Percentiles rank a stretch among this genome's conserved stretches.
Conservation (phyloP, 805 yeast genomes). For the Cyberlindnera euphorbiae region DNA sequence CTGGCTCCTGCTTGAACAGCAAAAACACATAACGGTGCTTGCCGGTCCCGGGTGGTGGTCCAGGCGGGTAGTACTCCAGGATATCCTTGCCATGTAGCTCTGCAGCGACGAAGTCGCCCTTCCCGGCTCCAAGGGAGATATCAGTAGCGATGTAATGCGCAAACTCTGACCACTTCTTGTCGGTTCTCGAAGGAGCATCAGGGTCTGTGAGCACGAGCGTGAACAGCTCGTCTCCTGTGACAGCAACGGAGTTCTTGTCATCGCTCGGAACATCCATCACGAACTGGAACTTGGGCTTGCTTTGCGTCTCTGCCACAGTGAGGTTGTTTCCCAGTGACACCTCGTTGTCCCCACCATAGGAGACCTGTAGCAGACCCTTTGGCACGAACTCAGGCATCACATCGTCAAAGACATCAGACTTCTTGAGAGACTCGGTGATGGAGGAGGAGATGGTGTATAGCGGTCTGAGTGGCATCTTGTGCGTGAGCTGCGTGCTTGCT, state of each 20-base stretch:
- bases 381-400: slow-evolving; percentile 30
- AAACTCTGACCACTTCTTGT: slow-evolving; percentile 84
- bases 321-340: slow-evolving; percentile 81
- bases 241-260: slow-evolving; percentile 18
- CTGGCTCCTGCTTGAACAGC: slow-evolving; percentile 58
- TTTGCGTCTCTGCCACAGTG: slow-evolving; percentile 59
- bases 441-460: slow-evolving; percentile 26
- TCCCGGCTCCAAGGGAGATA: slow-evolving; percentile 37
- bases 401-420: slow-evolving; percentile 40
- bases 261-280: slow-evolving; percentile 33
- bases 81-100: slow-evolving; percentile 39
- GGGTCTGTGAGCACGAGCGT: slow-evolving; percentile 86
- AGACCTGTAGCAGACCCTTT: slow-evolving; percentile 47
- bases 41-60: slow-evolving; percentile 84
- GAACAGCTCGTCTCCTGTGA: slow-evolving; percentile 43
- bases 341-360: slow-evolving; percentile 51
- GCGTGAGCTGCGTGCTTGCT: too few relatives aligned
- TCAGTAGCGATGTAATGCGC: slow-evolving; percentile 69
- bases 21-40: slow-evolving; percentile 82
- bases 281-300: slow-evolving; percentile 61
- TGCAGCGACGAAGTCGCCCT: slow-evolving; percentile 29
- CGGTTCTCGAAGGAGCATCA: slow-evolving; percentile 83
- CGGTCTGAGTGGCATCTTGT: slow-evolving; percentile 21
- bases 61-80: slow-evolving; percentile 73
- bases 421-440: slow-evolving; percentile 34